Percentiles rank a stretch among this genome's conserved stretches.
Evolutionary conservation across 805 yeast genomes (phyloP).

Genomic region (Nakazawaea anatomiae): DNA sequence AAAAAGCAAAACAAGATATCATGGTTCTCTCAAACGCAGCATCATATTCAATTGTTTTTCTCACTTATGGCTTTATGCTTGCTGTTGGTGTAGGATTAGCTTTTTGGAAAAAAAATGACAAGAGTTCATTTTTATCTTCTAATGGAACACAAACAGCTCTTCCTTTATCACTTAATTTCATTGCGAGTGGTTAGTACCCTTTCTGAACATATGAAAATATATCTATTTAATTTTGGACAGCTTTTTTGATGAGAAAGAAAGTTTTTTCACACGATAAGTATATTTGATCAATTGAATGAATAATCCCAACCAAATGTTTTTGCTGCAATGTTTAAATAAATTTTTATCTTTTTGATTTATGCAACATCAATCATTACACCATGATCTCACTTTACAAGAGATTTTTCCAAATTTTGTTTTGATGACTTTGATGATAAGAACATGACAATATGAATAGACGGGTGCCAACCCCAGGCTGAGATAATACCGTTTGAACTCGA

Average conservation of each 20-base stretch:
- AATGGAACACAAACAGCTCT: constrained; percentile 76
- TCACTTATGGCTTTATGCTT: constrained; percentile 51
- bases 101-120: constrained; percentile 42
- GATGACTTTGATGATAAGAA: background rate
- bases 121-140: constrained; percentile 60
- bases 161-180: constrained; percentile 81
- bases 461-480: constrained; percentile 57
- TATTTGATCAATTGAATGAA: constrained; percentile 6
- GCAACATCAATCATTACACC: background rate
- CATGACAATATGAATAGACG: constrained; percentile 25
- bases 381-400: no score
- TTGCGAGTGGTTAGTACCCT: constrained; percentile 75
- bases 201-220: background rate
- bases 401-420: no score
- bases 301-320: constrained; percentile 4
- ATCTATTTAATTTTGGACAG: background rate
- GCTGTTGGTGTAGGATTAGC: constrained; percentile 56
- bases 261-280: constrained; percentile 7
- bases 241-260: background rate
- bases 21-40: constrained; percentile 17
- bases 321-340: background rate
- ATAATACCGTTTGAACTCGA: constrained; percentile 74
- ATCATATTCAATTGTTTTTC: constrained; percentile 58
- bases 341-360: no score
- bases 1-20: background rate